Conservation (phyloP, 1,284 basidiomycete species). For the Apiotrichum domesticum region DNA sequence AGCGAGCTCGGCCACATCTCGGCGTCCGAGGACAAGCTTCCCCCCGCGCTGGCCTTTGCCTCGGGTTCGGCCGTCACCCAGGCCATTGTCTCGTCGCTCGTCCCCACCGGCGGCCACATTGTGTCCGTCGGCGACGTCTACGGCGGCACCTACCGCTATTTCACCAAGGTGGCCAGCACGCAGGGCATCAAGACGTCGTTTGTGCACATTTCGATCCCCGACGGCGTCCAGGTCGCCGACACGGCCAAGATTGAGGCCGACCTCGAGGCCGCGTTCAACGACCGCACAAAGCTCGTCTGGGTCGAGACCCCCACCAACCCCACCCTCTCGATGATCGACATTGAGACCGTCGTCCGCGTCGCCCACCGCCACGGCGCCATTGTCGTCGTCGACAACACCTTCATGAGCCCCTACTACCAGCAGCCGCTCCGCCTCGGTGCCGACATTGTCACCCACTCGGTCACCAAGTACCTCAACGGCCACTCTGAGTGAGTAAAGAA, state of each 20-base stretch:
- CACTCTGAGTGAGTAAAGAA: slow-evolving; percentile 59
- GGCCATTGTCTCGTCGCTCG: slow-evolving; percentile 54
- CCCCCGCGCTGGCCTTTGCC: slow-evolving; percentile 63
- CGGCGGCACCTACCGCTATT: slow-evolving; percentile 83
- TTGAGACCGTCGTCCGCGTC: slow-evolving; percentile 12
- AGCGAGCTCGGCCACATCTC: slow-evolving; percentile 12
- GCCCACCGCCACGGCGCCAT: slow-evolving; percentile 15
- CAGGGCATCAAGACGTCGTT: slow-evolving; percentile 74
- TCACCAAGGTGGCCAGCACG: slow-evolving; percentile 63
- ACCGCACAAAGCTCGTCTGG: slow-evolving; percentile 71
- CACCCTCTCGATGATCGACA: slow-evolving; percentile 59
- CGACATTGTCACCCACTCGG: slow-evolving; percentile 47
- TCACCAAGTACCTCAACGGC: slow-evolving; percentile 91
- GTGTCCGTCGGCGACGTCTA: slow-evolving; percentile 87
- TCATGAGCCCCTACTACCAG: slow-evolving; percentile 84
- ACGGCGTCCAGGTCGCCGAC: slow-evolving; percentile 9
- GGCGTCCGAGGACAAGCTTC: slow-evolving; percentile 10
- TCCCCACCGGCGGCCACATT: slow-evolving; percentile 59
- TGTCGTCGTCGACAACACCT: slow-evolving; percentile 72
- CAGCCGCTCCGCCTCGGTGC: slow-evolving; percentile 64
- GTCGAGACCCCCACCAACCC: slow-evolving; percentile 95
- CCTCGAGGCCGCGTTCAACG: slow-evolving; percentile 6
- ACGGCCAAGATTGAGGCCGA: slow-evolving; percentile 3
- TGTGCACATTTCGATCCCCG: slow-evolving; percentile 57
- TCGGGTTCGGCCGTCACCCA: slow-evolving; percentile 84